Evolutionary conservation across 2,329 filamentous ascomycete genomes (phyloP).

Genomic region (Sphaceloma murrayae): DNA sequence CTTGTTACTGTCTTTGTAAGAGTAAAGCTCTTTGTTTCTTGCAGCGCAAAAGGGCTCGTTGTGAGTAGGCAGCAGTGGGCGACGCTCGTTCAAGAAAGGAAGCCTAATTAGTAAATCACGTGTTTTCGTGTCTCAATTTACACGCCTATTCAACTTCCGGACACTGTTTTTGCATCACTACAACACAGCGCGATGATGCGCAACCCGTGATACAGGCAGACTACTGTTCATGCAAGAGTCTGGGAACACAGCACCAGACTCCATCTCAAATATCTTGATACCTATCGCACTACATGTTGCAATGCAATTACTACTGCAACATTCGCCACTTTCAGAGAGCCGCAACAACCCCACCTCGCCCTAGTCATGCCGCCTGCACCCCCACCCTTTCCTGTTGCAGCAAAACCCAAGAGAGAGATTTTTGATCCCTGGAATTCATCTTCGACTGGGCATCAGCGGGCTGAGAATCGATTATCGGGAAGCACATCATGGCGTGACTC

Average conservation of each 20-base stretch:
- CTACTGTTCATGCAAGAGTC: no score
- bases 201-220: not conserved
- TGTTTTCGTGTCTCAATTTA: conserved; percentile 8
- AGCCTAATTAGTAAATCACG: not conserved
- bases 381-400: conserved; percentile 59
- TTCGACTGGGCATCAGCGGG: conserved; percentile 71
- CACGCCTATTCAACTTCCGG: not conserved
- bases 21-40: no score
- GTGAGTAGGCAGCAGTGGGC: no score
- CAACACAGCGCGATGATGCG: no score
- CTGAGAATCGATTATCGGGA: conserved; percentile 55
- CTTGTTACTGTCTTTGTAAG: no score
- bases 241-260: no score
- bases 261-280: no score
- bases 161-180: not conserved
- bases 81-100: not conserved
- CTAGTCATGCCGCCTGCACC: not conserved
- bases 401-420: conserved; percentile 93
- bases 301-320: no score
- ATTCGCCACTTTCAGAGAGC: not conserved
- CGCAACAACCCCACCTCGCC: not conserved
- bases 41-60: no score
- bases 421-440: conserved; percentile 94
- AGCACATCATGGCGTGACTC: conserved; percentile 62
- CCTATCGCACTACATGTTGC: no score